phyloP scores from a whole-genome alignment of 73 alveolate species.

The Urostyla sp. region DNA sequence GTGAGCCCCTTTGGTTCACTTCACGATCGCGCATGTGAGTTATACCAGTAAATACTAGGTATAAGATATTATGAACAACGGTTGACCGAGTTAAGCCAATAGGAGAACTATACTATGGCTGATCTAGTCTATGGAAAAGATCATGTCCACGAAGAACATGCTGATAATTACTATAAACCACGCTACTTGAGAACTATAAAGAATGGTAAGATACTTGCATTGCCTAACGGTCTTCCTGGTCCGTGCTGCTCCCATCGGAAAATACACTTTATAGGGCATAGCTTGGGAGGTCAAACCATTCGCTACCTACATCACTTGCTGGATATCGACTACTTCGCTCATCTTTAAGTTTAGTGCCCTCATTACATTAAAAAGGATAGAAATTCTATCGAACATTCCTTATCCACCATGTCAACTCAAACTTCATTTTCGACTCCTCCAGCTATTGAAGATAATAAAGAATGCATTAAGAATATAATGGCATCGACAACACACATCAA shows the following conservation, averaged over 20 bases:
- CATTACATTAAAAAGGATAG: too few relatives aligned
- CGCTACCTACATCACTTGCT: slow-evolving; percentile 53
- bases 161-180: slow-evolving; percentile 50
- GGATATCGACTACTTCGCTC: slow-evolving; percentile 42
- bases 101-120: neutral
- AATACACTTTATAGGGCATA: slow-evolving; percentile 49
- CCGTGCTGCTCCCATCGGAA: slow-evolving; percentile 44
- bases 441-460: neutral
- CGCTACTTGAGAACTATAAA: slow-evolving; percentile 7
- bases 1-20: slow-evolving; percentile 52
- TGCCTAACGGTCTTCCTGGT: slow-evolving; percentile 47
- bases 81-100: slow-evolving; percentile 5
- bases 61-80: too few relatives aligned
- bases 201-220: slow-evolving; percentile 23
- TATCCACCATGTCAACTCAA: too few relatives aligned
- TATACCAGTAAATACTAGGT: slow-evolving; percentile 58
- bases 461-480: neutral
- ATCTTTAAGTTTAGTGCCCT: too few relatives aligned
- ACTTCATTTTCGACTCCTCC: neutral
- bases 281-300: slow-evolving; percentile 53
- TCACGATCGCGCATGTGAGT: slow-evolving; percentile 70
- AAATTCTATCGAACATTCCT: too few relatives aligned
- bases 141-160: slow-evolving; percentile 34
- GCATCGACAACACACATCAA: slow-evolving; percentile 47
- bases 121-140: slow-evolving; percentile 50